Evolutionary conservation across 2,329 filamentous ascomycete species (phyloP).

Genomic region (Colletotrichum caudatum): DNA sequence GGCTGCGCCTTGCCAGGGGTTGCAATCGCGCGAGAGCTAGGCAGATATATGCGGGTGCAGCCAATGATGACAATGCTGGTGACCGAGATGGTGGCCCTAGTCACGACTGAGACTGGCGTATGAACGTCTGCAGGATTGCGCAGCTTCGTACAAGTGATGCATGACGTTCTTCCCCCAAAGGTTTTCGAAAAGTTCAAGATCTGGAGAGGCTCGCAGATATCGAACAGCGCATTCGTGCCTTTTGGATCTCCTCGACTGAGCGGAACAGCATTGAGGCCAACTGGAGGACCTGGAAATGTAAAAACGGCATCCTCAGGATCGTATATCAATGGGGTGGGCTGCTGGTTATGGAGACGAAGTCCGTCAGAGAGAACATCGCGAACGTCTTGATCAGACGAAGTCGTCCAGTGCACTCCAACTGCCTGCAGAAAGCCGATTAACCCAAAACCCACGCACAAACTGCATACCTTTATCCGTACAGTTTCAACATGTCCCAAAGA

Average conservation of each 20-base stretch:
- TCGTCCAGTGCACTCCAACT: neutral
- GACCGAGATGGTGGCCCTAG: neutral
- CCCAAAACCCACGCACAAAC: neutral
- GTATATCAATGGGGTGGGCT: constrained; percentile 14
- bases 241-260: constrained; percentile 15
- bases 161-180: neutral
- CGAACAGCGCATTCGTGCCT: constrained; percentile 32
- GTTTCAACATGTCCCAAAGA: constrained; percentile 28
- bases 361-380: neutral
- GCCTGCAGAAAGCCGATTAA: neutral
- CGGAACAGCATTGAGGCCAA: neutral
- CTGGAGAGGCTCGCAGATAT: neutral
- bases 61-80: constrained; percentile 22
- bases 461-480: neutral
- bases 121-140: constrained; percentile 7
- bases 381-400: neutral
- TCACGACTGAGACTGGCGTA: neutral
- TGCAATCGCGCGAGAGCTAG: constrained; percentile 3
- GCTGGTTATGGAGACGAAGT: neutral
- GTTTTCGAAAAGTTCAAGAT: neutral
- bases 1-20: constrained; percentile 26
- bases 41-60: neutral
- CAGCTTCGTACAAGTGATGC: constrained; percentile 24
- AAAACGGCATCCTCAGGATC: neutral
- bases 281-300: neutral